phyloP scores from a whole-genome alignment of 805 yeast species.

The Saitoella complicata region DNA sequence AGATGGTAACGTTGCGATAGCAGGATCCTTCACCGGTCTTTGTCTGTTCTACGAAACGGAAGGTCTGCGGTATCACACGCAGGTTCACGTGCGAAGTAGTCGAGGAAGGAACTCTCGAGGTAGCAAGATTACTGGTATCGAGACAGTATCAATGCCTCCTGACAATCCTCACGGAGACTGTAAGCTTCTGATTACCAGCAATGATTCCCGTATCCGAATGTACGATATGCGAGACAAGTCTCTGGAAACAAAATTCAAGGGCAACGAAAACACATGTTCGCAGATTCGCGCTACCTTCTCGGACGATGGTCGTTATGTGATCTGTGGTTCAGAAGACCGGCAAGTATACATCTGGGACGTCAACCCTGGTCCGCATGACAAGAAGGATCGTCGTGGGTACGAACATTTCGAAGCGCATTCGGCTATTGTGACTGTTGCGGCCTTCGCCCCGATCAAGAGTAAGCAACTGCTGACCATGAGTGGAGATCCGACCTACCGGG shows the following conservation, averaged over 20 bases:
- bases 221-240: conserved; percentile 38
- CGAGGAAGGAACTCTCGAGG: conserved; percentile 23
- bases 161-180: conserved; percentile 20
- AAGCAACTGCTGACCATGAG: conserved; percentile 49
- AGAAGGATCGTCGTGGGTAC: conserved; percentile 13
- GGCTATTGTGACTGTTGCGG: conserved; percentile 54
- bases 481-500: conserved; percentile 64
- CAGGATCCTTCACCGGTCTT: conserved; percentile 70
- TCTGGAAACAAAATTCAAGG: conserved; percentile 54
- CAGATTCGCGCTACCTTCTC: conserved; percentile 53
- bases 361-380: conserved; percentile 8
- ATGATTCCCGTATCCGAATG: conserved; percentile 64
- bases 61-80: conserved; percentile 40
- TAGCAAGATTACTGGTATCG: conserved; percentile 64
- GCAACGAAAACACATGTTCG: conserved; percentile 52
- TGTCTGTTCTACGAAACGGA: conserved; percentile 44
- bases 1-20: conserved; percentile 37
- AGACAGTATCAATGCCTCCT: conserved; percentile 18
- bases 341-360: conserved; percentile 71
- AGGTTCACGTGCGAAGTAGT: conserved; percentile 24
- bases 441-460: conserved; percentile 61
- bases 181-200: conserved; percentile 49
- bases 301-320: conserved; percentile 40
- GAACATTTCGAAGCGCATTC: conserved; percentile 46
- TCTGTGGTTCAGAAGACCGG: conserved; percentile 78